phyloP scores from a whole-genome alignment of 2,329 filamentous ascomycete species.

The Epicoccum nigrum region DNA sequence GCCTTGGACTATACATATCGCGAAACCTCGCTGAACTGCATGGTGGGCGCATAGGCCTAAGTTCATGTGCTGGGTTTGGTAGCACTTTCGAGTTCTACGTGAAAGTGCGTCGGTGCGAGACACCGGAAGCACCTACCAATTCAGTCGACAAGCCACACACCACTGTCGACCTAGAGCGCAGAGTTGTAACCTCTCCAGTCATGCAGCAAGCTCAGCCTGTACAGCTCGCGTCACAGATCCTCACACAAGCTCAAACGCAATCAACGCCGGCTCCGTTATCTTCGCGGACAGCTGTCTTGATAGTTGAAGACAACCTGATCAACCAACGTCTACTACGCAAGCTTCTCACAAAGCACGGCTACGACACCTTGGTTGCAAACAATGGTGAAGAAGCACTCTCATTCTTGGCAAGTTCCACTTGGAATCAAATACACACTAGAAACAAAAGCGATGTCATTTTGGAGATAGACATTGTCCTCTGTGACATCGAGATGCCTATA shows the following conservation, averaged over 20 bases:
- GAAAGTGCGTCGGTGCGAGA: slow-evolving; percentile 10
- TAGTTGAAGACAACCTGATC: slow-evolving; percentile 44
- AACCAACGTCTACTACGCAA: slow-evolving; percentile 38
- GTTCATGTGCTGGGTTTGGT: slow-evolving; percentile 25
- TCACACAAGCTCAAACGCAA: background rate
- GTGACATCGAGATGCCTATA: slow-evolving; percentile 44
- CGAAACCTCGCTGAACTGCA: slow-evolving; percentile 35
- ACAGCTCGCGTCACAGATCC: background rate
- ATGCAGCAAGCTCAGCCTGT: slow-evolving; percentile 2
- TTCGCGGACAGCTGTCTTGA: slow-evolving; percentile 24
- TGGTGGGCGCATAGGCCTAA: slow-evolving; percentile 34
- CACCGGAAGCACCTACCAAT: background rate
- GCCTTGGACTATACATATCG: slow-evolving; percentile 34
- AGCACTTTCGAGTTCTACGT: slow-evolving; percentile 38
- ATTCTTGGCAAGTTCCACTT: slow-evolving; percentile 14
- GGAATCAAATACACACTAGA: slow-evolving; percentile 1
- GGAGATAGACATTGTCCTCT: slow-evolving; percentile 15
- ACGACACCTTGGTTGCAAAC: slow-evolving; percentile 31
- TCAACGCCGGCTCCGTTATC: background rate
- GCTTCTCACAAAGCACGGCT: slow-evolving; percentile 35
- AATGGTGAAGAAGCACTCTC: slow-evolving; percentile 38
- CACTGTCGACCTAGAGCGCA: slow-evolving; percentile 2
- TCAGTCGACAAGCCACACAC: background rate
- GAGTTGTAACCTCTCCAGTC: slow-evolving; percentile 1
- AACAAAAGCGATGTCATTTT: background rate